phyloP scores from a whole-genome alignment of 2,329 filamentous ascomycete species.

The Trichoderma cornu-damae region DNA sequence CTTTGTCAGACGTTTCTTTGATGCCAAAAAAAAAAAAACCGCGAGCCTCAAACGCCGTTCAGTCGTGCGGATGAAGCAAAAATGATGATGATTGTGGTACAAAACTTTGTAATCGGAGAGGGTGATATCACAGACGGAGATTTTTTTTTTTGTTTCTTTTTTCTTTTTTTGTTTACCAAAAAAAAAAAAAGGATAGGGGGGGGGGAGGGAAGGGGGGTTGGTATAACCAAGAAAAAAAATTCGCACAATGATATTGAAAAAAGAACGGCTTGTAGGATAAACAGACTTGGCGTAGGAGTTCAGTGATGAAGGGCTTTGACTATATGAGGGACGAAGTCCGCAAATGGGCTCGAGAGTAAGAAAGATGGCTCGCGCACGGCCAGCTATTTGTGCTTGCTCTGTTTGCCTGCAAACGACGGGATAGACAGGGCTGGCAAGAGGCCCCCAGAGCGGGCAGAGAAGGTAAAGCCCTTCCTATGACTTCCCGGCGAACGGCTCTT shows the following conservation, averaged over 20 bases:
- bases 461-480: neutral
- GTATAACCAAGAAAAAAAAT: neutral
- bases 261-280: neutral
- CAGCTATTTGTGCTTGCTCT: no score
- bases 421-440: no score
- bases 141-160: no score
- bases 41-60: no score
- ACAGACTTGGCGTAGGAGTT: neutral
- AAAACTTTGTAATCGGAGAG: neutral
- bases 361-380: neutral
- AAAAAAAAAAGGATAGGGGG: neutral
- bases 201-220: neutral
- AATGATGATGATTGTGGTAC: constrained; percentile 7
- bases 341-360: neutral
- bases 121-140: neutral
- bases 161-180: no score
- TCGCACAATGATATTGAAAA: neutral
- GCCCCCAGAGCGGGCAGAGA: no score
- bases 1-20: constrained; percentile 10
- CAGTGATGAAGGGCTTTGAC: neutral
- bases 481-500: no score
- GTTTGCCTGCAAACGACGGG: neutral
- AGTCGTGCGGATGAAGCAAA: neutral
- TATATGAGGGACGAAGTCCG: neutral
- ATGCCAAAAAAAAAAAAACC: no score